Base-by-base conservation (phyloP, 2,329 filamentous ascomycete species). In the Byssothecium circinans region DNA sequence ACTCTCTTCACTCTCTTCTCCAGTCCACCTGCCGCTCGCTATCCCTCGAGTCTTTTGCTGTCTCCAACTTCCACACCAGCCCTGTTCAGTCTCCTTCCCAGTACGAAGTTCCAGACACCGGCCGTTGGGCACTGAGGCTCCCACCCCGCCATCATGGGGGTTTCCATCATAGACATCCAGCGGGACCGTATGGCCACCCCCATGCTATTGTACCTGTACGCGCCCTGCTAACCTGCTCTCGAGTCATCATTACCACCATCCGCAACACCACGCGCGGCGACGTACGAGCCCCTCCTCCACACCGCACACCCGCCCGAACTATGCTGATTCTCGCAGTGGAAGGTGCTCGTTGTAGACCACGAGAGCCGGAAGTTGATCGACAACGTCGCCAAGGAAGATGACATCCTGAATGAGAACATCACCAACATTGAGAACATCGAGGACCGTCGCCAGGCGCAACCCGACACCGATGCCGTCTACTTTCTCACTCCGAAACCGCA, bases 381-480 rank as follows among this genome's bases (percentile, higher is more conserved):
- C 74, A 95, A 92, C 78, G 88, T 89, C 38, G 83, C 92, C 69
- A 92, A 90, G 65, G 88, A 96, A 77, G 92, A 99, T 82, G 90
- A 96, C 65, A 95, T 99, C 58, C 86, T 99, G 74, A 95, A 95
- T 70, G 85, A 91, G 74, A 96, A 96, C 70, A 89, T 99, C 73
- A 92, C 91, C 59, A 96, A 96, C 74, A 92, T 99, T 71, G 92
- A 97, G 78, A 84, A 84, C 66, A 95, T 99, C 74, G 91, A 96
- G 77, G 84, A 94, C 53, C 85, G 84, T 62, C 84, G 94, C 67
- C 85, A 87, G 39, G 80, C 82, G 67, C 95, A 96, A 69, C 85
- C 86, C 46, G 87, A 89, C 60, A 96, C 95, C 84, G 94, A 97
- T 72, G 94, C 91, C 62, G 84, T 99, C 57, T 99, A 97, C 75